These are phyloP conservation scores for Akanthomyces uredinophilus DNA, from an alignment of 2,329 filamentous ascomycete species.

Conservation along the genomic window DNA sequence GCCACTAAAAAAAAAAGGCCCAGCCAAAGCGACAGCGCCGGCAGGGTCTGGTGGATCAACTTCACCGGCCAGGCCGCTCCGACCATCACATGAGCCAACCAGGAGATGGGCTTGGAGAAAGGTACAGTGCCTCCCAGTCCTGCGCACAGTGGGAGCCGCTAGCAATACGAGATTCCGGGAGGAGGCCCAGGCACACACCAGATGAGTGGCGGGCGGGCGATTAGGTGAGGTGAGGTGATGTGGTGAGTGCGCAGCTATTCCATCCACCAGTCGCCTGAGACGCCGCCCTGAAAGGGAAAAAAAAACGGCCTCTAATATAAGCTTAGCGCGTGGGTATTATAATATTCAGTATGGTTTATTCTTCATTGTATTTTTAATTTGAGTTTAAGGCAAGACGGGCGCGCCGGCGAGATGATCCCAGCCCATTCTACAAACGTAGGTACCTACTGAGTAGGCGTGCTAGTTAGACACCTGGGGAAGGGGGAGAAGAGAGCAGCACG, in stretches of 20 bases:
- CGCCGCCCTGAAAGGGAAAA: neutral
- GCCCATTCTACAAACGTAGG: no score
- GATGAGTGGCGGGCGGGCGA: neutral
- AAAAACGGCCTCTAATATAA: neutral
- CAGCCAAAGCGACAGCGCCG: neutral
- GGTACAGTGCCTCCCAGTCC: neutral
- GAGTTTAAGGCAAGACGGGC: neutral
- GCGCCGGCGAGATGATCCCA: no score
- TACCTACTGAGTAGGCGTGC: no score
- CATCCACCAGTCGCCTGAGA: neutral
- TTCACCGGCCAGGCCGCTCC: neutral
- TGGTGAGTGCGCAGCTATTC: neutral
- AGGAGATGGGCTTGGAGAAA: neutral
- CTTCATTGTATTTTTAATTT: neutral
- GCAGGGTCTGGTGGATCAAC: neutral
- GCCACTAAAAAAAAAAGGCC: neutral
- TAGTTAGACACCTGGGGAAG: no score
- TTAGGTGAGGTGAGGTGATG: neutral
- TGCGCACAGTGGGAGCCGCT: neutral
- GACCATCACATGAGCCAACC: conserved; percentile 4
- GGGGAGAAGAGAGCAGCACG: neutral
- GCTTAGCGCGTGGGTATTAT: no score
- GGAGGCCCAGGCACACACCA: neutral
- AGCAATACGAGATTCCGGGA: conserved; percentile 3
- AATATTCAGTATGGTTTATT: neutral